Percentiles rank a stretch among this genome's conserved stretches.
Conservation (phyloP, 345 rosid species). For the Corchorus olitorius region DNA sequence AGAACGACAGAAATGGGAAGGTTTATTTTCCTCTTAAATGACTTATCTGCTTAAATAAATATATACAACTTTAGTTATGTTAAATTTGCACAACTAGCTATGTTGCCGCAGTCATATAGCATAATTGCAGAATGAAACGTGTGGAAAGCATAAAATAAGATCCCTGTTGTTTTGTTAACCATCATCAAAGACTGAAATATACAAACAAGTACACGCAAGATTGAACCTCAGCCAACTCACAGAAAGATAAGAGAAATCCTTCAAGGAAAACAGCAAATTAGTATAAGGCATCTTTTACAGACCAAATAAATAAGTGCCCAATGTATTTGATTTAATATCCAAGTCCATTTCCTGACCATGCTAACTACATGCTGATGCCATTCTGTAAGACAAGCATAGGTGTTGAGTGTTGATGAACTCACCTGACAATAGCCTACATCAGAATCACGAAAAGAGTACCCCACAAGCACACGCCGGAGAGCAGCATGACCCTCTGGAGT, state of each 20-base stretch:
- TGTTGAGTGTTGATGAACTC: slow-evolving; percentile 15
- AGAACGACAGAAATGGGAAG: too few species aligned
- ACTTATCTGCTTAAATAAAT: neutral
- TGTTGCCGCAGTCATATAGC: neutral
- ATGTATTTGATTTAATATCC: neutral
- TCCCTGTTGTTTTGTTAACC: neutral
- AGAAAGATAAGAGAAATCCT: slow-evolving; percentile 2
- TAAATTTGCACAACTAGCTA: neutral
- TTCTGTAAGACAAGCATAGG: neutral
- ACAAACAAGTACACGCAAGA: neutral
- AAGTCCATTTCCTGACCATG: neutral
- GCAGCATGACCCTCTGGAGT: slow-evolving; percentile 97
- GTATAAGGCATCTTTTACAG: neutral
- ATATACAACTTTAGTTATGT: neutral
- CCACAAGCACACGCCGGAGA: slow-evolving; percentile 91
- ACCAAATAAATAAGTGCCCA: too few species aligned
- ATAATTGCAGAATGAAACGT: neutral
- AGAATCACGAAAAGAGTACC: slow-evolving; percentile 95
- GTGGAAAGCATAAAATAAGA: neutral
- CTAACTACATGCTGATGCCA: neutral
- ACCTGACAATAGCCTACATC: slow-evolving; percentile 99
- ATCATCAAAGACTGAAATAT: neutral
- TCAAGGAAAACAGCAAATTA: neutral
- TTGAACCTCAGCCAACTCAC: neutral
- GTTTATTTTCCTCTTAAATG: too few species aligned